Evolutionary conservation across 768 basidiomycete species (phyloP), one percentile per base, ranked within the genome.

Genomic region (Cystofilobasidium ferigula): DNA sequence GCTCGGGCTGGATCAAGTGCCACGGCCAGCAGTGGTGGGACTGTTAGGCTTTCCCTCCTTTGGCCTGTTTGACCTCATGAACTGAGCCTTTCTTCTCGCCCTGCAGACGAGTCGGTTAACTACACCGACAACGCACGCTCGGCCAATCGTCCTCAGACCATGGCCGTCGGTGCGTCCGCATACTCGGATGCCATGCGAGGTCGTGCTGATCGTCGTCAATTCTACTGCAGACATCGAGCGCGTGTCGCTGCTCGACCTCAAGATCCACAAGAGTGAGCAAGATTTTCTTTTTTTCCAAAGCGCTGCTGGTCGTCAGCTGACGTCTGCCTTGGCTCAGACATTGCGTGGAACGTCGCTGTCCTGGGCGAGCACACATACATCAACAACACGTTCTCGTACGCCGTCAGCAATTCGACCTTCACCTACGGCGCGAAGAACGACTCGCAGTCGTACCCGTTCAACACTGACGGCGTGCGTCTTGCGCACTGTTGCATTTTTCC

Each of bases 241-340:
- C 5, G 34, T 38, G 24, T 38, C 58, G 22, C 58, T 60, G 2
- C 43, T 60, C 26, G 58, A 60, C 43, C 38, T 60, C 38, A 60
- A 60, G 38, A 60, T 60, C 18, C 24, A 59, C 35, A 59, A 59
- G 36, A n/a, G n/a, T n/a, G n/a, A n/a, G n/a, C n/a, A n/a, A n/a
- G n/a, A n/a, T n/a, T n/a, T n/a, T n/a, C n/a, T n/a, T n/a, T n/a
- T n/a, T n/a, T n/a, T n/a, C n/a, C n/a, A n/a, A n/a, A n/a, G n/a
- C n/a, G n/a, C n/a, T n/a, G n/a, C n/a, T n/a, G n/a, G n/a, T n/a
- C n/a, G n/a, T n/a, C n/a, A n/a, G n/a, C n/a, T n/a, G n/a, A n/a
- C n/a, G n/a, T n/a, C n/a, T n/a, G n/a, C n/a, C n/a, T n/a, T n/a
- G n/a, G n/a, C n/a, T n/a, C n/a, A n/a, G 6, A 59, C 9, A 60